Conservation (phyloP, 495 filamentous ascomycete species). For the Hyaloscypha bicolor region DNA sequence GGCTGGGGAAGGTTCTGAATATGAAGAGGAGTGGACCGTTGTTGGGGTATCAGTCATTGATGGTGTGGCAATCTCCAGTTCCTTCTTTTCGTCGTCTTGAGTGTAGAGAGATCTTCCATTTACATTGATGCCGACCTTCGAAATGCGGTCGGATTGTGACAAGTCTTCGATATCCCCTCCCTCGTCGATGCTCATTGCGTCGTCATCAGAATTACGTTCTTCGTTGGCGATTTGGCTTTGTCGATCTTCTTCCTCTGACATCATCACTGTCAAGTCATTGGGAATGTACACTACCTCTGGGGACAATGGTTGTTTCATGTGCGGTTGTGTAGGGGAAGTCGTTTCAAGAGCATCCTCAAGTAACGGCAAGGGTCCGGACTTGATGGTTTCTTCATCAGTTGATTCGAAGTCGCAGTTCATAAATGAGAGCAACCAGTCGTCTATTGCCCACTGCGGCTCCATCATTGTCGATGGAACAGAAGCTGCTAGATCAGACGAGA, state of each 20-base stretch:
- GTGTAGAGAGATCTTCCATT: background rate
- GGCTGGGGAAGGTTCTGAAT: background rate
- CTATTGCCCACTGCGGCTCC: background rate
- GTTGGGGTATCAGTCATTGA: background rate
- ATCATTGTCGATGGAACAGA: background rate
- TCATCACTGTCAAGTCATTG: background rate
- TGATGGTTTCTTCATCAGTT: background rate
- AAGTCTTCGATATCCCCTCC: background rate
- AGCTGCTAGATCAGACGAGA: background rate
- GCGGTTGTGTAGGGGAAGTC: no score
- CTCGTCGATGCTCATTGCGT: background rate
- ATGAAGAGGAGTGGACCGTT: background rate
- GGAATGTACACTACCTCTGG: background rate
- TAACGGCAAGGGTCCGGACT: background rate
- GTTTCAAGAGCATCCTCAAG: background rate
- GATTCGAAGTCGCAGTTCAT: background rate
- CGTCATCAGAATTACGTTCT: background rate
- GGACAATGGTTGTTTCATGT: background rate
- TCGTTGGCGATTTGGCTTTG: background rate
- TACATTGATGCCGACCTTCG: background rate
- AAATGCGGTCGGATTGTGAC: background rate
- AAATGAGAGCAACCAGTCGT: background rate
- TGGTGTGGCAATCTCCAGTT: background rate
- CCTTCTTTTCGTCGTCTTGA: background rate
- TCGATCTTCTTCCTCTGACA: background rate